phyloP scores from a whole-genome alignment of 768 basidiomycete species.

The Fomitopsis serialis region DNA sequence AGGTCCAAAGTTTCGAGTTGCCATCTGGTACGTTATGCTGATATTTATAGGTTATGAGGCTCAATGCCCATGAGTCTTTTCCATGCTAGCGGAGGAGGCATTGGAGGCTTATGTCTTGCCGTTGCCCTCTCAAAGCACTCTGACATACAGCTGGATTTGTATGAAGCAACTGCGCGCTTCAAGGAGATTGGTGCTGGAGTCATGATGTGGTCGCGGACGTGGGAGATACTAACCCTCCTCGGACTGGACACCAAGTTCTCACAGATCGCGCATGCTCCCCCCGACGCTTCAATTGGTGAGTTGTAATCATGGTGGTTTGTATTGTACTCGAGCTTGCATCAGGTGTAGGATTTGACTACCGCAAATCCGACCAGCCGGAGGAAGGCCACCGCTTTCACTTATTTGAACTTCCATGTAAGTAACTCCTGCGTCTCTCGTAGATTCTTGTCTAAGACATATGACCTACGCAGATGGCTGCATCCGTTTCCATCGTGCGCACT shows the following conservation, averaged over 20 bases:
- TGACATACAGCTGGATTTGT: conserved; percentile 24
- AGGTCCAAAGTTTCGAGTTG: conserved; percentile 22
- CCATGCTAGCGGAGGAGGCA: conserved; percentile 25
- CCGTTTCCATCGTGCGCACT: conserved; percentile 44
- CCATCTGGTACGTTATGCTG: conserved; percentile 26
- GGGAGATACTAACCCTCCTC: conserved; percentile 19
- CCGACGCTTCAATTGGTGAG: conserved; percentile 16
- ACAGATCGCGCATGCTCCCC: conserved; percentile 19
- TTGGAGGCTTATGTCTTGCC: conserved; percentile 26
- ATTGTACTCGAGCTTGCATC: neutral
- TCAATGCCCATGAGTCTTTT: too few relatives aligned
- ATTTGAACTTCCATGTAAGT: conserved; percentile 36
- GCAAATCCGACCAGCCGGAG: conserved; percentile 34
- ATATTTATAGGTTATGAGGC: too few relatives aligned
- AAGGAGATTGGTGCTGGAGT: conserved; percentile 45
- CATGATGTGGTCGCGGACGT: conserved; percentile 26
- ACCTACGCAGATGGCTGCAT: conserved; percentile 23
- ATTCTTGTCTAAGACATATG: neutral
- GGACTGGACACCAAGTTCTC: conserved; percentile 22
- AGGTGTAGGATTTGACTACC: conserved; percentile 43
- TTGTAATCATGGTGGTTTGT: neutral
- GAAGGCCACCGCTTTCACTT: conserved; percentile 37
- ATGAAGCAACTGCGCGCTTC: conserved; percentile 35
- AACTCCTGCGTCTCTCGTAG: neutral
- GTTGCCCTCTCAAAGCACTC: conserved; percentile 21